Percentiles rank a stretch among this genome's conserved stretches.
phyloP scores from a whole-genome alignment of 352 stramenopile genomes.

The Pythium dissimile region DNA sequence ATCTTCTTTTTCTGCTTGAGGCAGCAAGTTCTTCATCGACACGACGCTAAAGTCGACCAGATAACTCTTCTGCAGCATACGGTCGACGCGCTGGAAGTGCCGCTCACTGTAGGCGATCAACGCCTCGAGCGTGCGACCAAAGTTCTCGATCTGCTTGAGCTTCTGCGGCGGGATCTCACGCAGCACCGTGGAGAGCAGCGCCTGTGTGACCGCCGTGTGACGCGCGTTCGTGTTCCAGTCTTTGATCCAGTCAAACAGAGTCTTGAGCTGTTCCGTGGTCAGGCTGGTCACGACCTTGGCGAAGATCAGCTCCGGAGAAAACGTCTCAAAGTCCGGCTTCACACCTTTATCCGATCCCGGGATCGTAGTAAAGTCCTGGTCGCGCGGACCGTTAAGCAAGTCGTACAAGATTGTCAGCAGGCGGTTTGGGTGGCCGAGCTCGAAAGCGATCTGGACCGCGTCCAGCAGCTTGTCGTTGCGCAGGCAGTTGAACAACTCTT shows the following conservation, averaged over 20 bases:
- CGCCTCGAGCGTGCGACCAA: slow-evolving; percentile 85
- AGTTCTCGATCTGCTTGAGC: slow-evolving; percentile 68
- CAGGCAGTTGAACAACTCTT: slow-evolving; percentile 94
- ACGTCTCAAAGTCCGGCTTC: slow-evolving; percentile 44
- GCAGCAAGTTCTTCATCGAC: slow-evolving; percentile 84
- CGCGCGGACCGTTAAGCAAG: slow-evolving; percentile 68
- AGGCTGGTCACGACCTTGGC: slow-evolving; percentile 69
- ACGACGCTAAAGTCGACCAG: slow-evolving; percentile 94
- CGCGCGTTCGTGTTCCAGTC: slow-evolving; percentile 98
- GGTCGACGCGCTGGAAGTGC: slow-evolving; percentile 96
- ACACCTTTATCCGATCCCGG: slow-evolving; percentile 26
- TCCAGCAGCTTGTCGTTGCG: slow-evolving; percentile 88
- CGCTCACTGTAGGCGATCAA: slow-evolving; percentile 96
- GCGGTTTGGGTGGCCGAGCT: slow-evolving; percentile 92
- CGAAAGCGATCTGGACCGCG: slow-evolving; percentile 86
- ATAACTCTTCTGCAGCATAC: slow-evolving; percentile 95
- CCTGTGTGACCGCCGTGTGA: slow-evolving; percentile 92
- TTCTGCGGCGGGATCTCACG: slow-evolving; percentile 56
- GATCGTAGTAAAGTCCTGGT: slow-evolving; percentile 55
- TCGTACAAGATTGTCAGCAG: slow-evolving; percentile 91
- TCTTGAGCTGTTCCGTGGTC: slow-evolving; percentile 76
- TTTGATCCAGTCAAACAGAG: slow-evolving; percentile 92
- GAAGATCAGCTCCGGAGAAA: slow-evolving; percentile 63
- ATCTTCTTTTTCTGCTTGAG: slow-evolving; percentile 19
- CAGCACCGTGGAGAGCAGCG: slow-evolving; percentile 91